phyloP scores from a whole-genome alignment of 768 basidiomycete genomes.

The Lactarius indigo region DNA sequence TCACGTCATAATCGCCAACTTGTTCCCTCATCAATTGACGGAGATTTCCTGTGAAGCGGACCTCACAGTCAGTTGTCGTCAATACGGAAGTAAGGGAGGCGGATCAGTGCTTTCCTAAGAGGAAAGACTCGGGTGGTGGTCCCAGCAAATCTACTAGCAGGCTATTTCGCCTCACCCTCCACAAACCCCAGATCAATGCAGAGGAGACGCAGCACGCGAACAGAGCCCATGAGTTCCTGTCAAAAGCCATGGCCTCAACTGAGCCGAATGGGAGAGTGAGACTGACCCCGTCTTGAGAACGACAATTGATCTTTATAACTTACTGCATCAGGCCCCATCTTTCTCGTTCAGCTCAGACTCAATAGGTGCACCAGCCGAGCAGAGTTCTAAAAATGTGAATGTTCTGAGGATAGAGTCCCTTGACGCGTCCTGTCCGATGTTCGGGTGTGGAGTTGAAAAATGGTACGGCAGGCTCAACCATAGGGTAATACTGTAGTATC shows the following conservation, averaged over 20 bases:
- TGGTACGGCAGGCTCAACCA: too few species aligned
- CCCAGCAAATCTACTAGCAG: constrained; percentile 9
- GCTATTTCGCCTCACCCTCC: neutral
- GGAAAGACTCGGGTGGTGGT: constrained; percentile 17
- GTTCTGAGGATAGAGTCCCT: too few species aligned
- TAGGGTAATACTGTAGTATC: too few species aligned
- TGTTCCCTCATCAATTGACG: constrained; percentile 20
- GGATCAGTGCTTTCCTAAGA: constrained; percentile 8
- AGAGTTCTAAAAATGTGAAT: too few species aligned
- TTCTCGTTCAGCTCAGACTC: too few species aligned
- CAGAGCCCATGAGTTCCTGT: neutral
- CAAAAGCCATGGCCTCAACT: neutral
- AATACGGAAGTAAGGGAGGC: neutral
- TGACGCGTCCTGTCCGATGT: too few species aligned
- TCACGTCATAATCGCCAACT: constrained; percentile 13
- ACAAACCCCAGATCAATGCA: neutral
- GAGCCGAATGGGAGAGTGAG: neutral
- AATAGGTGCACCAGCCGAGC: too few species aligned
- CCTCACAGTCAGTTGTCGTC: neutral
- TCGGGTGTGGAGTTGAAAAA: too few species aligned
- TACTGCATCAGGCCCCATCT: too few species aligned
- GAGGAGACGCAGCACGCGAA: neutral
- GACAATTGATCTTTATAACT: too few species aligned
- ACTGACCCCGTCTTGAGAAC: neutral
- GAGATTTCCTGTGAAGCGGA: constrained; percentile 3